phyloP scores from a whole-genome alignment of 2,329 filamentous ascomycete genomes.

The Ophiocordyceps camponoti-rufipedis region DNA sequence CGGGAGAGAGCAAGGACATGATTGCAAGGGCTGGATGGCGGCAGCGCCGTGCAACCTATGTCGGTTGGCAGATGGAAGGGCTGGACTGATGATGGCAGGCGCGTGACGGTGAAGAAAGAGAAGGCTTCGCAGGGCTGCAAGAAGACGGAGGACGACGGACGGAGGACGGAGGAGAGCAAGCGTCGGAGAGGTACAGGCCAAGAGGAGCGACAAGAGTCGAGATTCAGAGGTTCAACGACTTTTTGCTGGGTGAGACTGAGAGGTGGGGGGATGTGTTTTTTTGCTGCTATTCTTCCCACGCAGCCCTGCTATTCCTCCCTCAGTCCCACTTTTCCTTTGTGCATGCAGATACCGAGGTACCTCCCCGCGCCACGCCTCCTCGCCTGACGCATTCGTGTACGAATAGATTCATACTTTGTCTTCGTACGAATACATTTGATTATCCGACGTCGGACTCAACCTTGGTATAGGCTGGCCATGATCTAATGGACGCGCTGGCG shows the following conservation, averaged over 20 bases:
- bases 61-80: conserved; percentile 2
- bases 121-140: background rate
- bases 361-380: too few relatives aligned
- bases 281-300: background rate
- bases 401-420: too few relatives aligned
- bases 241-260: conserved; percentile 4
- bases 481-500: too few relatives aligned
- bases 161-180: background rate
- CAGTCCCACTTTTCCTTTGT: background rate
- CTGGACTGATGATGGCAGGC: background rate
- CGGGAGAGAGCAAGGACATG: conserved; percentile 70
- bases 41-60: conserved; percentile 7
- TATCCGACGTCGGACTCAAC: too few relatives aligned
- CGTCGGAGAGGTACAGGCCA: background rate
- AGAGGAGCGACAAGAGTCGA: background rate
- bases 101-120: background rate
- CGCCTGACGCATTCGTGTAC: too few relatives aligned
- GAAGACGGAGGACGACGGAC: background rate
- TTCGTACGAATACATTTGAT: too few relatives aligned
- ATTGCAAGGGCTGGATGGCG: conserved; percentile 8
- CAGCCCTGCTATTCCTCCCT: too few relatives aligned
- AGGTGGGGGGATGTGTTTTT: conserved; percentile 1
- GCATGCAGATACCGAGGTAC: background rate
- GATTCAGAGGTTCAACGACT: conserved; percentile 1
- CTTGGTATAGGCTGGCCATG: too few relatives aligned